Conservation (phyloP, 1,284 basidiomycete genomes). For the Cutaneotrichosporon sp. region DNA sequence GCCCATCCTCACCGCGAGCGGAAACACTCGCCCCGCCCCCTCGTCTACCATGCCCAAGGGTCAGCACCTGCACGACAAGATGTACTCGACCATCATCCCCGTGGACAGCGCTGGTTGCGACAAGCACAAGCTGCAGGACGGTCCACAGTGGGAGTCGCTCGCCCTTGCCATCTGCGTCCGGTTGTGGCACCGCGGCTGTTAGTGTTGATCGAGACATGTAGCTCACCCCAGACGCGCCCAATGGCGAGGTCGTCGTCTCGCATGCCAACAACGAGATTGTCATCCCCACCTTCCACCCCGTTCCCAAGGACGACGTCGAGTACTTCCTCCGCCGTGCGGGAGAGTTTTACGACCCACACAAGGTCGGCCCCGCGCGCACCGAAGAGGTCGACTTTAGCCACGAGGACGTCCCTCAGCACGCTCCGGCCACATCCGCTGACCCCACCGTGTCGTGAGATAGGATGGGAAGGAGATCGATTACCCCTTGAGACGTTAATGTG, state of each 20-base stretch:
- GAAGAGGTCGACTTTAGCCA: background rate
- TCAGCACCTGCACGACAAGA: background rate
- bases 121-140: background rate
- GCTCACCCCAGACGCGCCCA: background rate
- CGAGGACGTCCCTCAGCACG: background rate
- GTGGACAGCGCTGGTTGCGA: background rate
- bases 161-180: background rate
- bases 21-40: background rate
- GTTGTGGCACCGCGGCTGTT: background rate
- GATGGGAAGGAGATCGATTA: too few relatives aligned
- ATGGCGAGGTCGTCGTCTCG: background rate
- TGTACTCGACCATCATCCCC: slow-evolving; percentile 1
- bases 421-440: background rate
- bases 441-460: too few relatives aligned
- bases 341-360: background rate
- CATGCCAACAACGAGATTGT: background rate
- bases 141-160: background rate
- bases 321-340: background rate
- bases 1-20: background rate
- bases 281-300: slow-evolving; percentile 1
- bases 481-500: background rate
- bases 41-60: background rate
- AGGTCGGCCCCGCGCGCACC: background rate
- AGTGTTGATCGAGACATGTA: background rate
- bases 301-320: background rate